Conservation (phyloP, 345 rosid species). For the Lepidium sativum region DNA sequence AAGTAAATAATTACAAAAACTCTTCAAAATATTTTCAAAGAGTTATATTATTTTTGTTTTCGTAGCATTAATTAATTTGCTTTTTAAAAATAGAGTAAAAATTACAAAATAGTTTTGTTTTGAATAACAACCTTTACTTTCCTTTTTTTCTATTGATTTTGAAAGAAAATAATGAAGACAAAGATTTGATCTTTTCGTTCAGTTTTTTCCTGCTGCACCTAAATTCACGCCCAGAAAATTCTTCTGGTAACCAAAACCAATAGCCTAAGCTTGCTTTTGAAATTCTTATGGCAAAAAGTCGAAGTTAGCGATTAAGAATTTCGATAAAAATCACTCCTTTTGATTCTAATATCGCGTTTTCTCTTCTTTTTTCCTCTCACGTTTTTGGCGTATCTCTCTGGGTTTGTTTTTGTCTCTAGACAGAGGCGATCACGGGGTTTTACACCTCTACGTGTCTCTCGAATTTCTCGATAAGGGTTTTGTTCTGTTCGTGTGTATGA, state of each 20-base stretch:
- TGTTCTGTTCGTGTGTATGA: background rate
- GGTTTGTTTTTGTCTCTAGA: background rate
- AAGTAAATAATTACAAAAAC: too few relatives aligned
- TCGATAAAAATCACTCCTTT: background rate
- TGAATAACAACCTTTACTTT: background rate
- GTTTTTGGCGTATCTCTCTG: conserved; percentile 1
- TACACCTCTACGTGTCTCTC: background rate
- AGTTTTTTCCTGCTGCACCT: background rate
- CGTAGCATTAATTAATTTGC: too few relatives aligned
- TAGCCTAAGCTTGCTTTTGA: conserved; percentile 3
- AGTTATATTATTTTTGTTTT: too few relatives aligned
- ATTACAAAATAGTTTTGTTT: too few relatives aligned
- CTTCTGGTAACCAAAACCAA: conserved; percentile 7
- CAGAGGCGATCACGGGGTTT: conserved; percentile 25
- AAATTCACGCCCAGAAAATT: conserved; percentile 3
- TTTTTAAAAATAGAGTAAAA: too few relatives aligned
- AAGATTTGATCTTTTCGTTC: conserved; percentile 1
- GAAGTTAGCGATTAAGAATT: background rate
- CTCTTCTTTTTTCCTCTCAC: background rate
- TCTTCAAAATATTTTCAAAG: too few relatives aligned
- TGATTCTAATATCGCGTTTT: background rate
- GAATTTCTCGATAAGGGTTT: background rate
- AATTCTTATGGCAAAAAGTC: background rate
- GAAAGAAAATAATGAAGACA: background rate
- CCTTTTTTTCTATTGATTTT: background rate